phyloP scores from a whole-genome alignment of 768 basidiomycete genomes.

The Dioszegia crocea region DNA sequence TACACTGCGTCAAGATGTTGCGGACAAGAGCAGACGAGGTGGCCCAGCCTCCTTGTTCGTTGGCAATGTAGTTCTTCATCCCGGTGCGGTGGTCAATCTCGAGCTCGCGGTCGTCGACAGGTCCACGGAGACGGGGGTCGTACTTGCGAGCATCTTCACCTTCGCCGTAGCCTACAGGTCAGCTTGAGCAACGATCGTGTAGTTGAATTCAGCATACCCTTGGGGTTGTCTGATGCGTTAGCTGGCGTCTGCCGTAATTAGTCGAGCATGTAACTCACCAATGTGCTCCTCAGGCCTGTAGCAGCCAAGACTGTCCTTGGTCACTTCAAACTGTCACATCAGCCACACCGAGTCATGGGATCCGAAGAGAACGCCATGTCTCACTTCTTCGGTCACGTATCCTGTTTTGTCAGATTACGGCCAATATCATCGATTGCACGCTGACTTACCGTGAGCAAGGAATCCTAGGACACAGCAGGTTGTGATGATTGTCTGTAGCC shows the following conservation, averaged over 20 bases:
- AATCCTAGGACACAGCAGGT: conserved; percentile 87
- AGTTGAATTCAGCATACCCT: conserved; percentile 42
- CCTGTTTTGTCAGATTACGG: background rate
- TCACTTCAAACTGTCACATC: conserved; percentile 73
- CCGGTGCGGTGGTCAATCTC: conserved; percentile 79
- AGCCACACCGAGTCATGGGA: conserved; percentile 9
- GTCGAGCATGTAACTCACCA: conserved; percentile 39
- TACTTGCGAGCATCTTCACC: conserved; percentile 76
- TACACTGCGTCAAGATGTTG: conserved; percentile 69
- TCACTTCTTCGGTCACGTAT: conserved; percentile 6
- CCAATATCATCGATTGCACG: background rate
- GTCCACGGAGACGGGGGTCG: conserved; percentile 70
- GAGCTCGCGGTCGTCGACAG: conserved; percentile 77
- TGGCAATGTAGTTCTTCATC: conserved; percentile 85
- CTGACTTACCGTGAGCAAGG: conserved; percentile 53
- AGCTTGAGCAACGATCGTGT: background rate
- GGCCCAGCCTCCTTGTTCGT: conserved; percentile 70
- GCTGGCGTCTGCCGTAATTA: background rate
- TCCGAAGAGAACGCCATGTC: conserved; percentile 52
- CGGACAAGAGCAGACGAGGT: conserved; percentile 59
- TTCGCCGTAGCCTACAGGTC: conserved; percentile 63
- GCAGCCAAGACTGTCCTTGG: conserved; percentile 71
- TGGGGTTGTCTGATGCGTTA: conserved; percentile 61
- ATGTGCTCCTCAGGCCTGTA: conserved; percentile 81
- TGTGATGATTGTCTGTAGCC: conserved; percentile 75